Base-by-base conservation (phyloP, 2,329 filamentous ascomycete species). In the Fusarium albosuccineum region DNA sequence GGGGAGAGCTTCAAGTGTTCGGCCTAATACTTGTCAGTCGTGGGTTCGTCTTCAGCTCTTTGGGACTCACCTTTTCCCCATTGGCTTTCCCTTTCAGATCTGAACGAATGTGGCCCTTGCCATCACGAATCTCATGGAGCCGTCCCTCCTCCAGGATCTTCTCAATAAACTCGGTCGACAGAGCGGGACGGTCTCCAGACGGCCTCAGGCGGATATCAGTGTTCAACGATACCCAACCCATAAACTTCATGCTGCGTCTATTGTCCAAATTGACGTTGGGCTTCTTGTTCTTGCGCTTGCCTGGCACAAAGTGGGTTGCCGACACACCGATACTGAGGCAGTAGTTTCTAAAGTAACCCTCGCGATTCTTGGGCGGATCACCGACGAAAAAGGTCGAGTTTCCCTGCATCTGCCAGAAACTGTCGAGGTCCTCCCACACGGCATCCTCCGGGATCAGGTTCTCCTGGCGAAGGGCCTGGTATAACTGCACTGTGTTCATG, bases 321-420 rank as follows among this genome's bases (percentile, higher is more conserved):
- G 70, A 75, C 0, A 64, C 11, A 9, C 73, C 70, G 2, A 60
- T 46, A 11, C 60, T 66, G 6, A 74, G 64, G 17, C 45, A 52
- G 40, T 67, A 72, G 57, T 72, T 75, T 5, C 40, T 73, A 34
- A 54, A 74, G 42, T 72, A 73, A 3, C 42, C 66, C 9, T 72
- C 70, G 2, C 55, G 66, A 27, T 60, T 59, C 9, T 26, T 61
- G 1, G 66, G 70, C 0, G 61, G 62, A 3, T 65, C 48, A 13
- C 67, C 72, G 3, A 74, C 29, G 4, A 75, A 74, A 55, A 74
- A 72, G 8, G 62, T 50, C 0, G 63, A 17, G 13, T 67, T 51
- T 0, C 69, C 69, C 33, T 75, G 70, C 10, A 60, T 54, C 26
- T 42, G 29, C 54, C 64, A 67, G 1, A 72, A 40, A 0, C 49